Evolutionary conservation across 352 stramenopile species (phyloP), one percentile per base, ranked within the genome.

Genomic region (Globisporangium cederbergense): DNA sequence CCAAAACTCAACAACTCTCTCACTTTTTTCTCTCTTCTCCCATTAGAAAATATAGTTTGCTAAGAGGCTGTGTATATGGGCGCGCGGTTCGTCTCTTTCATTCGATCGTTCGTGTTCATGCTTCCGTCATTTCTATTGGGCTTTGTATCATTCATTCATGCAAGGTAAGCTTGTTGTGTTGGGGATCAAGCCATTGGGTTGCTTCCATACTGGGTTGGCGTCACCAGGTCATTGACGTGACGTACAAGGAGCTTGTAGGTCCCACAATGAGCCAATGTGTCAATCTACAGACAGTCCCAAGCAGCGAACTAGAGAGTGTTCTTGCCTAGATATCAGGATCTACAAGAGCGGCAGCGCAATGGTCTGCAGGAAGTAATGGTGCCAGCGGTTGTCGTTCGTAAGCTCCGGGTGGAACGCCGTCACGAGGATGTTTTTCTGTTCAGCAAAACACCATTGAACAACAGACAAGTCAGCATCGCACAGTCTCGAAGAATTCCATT

Each of bases 381-480:
- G 95, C 96, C 96, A 99, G 50, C 91, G 79, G 59, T 89, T 71
- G 70, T 98, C 95, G n/a, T 79, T 68, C 40, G 96, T 98, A 60
- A 99, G 81, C 75, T 99, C 96, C 25, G 96, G 96, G 83, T 99
- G 96, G 74, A 99, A 99, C 16, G 93, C 90, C 9, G 96, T 98
- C 56, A 95, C 96, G 9, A 99, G 74, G 55, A 98, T 93, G 79
- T 97, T 91, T 13, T 87, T 82, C 75, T 94, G 32, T 36, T 36
- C 32, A 36, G 22, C 46, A 55, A 4, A 16, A 38, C 14, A 16
- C 25, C 50, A 53, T 22, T 30, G 22, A 20, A 38, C 1, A 28
- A 16, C 25, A 53, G 45, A 5, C 42, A 36, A 62, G 4, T 55
- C 5, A 36, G 25, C 14, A 38, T 28, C 51, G 42, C 9, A 42